Evolutionary conservation across 2,329 filamentous ascomycete genomes (phyloP).

Genomic region (Myotisia sp.): DNA sequence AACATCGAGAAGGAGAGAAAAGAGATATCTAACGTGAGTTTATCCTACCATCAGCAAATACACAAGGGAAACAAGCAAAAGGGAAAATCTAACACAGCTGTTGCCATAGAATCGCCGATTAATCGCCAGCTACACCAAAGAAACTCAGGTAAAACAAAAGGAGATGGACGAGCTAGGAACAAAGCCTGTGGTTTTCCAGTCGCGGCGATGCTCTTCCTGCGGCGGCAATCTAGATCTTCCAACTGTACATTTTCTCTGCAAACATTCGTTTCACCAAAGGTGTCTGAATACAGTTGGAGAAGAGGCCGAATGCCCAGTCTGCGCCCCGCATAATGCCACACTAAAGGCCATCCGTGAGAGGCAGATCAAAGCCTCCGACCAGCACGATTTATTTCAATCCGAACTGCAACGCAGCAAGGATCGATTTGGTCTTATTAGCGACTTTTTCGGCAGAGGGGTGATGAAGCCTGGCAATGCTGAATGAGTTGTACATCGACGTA

Average conservation of each 20-base stretch:
- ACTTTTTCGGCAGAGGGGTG: conserved; percentile 89
- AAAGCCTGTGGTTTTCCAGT: conserved; percentile 80
- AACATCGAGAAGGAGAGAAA: conserved; percentile 79
- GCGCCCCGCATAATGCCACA: conserved; percentile 68
- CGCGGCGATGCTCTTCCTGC: conserved; percentile 76
- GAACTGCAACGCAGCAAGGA: conserved; percentile 66
- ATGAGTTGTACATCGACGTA: too few relatives aligned
- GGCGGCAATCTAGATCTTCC: conserved; percentile 67
- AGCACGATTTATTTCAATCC: conserved; percentile 78
- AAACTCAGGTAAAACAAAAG: conserved; percentile 63
- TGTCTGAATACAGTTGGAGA: conserved; percentile 59
- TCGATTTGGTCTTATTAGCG: conserved; percentile 76
- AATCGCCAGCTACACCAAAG: conserved; percentile 67
- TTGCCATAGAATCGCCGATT: conserved; percentile 52
- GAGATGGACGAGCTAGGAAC: conserved; percentile 64
- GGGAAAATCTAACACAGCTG: conserved; percentile 1
- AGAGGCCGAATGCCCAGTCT: conserved; percentile 70
- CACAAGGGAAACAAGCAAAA: not conserved
- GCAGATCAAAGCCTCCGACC: conserved; percentile 71
- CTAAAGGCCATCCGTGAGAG: conserved; percentile 74
- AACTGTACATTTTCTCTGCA: conserved; percentile 89
- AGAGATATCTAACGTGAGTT: conserved; percentile 55
- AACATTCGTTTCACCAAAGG: conserved; percentile 88
- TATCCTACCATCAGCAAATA: conserved; percentile 1
- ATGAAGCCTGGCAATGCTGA: conserved; percentile 41